Conservation (phyloP, 805 yeast species). For the Candida mattraensis region DNA sequence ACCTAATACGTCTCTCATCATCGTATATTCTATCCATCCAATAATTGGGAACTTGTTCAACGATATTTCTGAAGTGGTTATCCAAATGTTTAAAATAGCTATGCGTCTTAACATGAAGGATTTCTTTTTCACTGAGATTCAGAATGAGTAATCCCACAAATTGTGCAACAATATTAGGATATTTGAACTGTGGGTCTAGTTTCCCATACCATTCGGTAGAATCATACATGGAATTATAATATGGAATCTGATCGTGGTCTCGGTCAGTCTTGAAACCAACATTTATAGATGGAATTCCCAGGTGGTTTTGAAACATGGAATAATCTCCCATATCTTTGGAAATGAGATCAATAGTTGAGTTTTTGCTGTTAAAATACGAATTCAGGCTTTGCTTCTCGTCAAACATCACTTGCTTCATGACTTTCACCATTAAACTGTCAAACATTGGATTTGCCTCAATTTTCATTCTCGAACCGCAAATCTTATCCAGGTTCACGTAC, state of each 20-base stretch:
- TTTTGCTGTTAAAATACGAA: constrained; percentile 45
- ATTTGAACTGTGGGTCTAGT: constrained; percentile 45
- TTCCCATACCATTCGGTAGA: constrained; percentile 54
- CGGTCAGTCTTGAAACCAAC: constrained; percentile 42
- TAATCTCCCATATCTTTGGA: constrained; percentile 53
- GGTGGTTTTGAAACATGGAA: constrained; percentile 60
- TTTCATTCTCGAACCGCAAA: constrained; percentile 49
- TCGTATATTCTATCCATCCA: constrained; percentile 30
- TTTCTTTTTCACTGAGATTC: constrained; percentile 56
- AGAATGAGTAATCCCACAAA: constrained; percentile 57
- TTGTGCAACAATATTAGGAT: constrained; percentile 58
- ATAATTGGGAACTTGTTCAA: constrained; percentile 26
- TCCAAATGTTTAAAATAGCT: constrained; percentile 49
- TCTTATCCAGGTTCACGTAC: constrained; percentile 54
- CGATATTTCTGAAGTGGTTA: constrained; percentile 33
- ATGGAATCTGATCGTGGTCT: constrained; percentile 50
- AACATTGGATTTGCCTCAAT: constrained; percentile 60
- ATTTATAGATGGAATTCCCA: constrained; percentile 65
- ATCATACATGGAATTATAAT: constrained; percentile 59
- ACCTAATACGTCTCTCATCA: constrained; percentile 25
- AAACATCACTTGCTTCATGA: constrained; percentile 47
- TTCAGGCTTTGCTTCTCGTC: constrained; percentile 41
- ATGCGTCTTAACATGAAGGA: constrained; percentile 46
- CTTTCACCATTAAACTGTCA: constrained; percentile 42
- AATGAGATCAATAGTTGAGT: constrained; percentile 40